A percentile compares a stretch with the other conserved stretches of the same genome.
Conservation (phyloP, 148 eudicot genomes). For the Hydrangea macrophylla region DNA sequence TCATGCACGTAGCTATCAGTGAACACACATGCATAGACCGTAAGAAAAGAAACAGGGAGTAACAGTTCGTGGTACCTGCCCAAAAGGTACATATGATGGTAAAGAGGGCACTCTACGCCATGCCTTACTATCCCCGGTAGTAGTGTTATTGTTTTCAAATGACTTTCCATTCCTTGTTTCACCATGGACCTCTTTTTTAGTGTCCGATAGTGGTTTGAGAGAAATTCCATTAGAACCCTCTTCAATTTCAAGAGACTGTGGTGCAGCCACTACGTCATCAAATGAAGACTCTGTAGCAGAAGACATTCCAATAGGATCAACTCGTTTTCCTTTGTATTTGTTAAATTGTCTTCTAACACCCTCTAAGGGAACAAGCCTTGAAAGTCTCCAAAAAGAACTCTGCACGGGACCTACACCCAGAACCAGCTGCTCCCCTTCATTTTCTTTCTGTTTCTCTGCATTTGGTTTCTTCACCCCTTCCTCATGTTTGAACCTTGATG, state of each 20-base stretch:
- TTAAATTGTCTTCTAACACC: slow-evolving; percentile 60
- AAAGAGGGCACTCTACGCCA: slow-evolving; percentile 87
- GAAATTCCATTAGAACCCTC: slow-evolving; percentile 92
- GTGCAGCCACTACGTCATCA: slow-evolving; percentile 36
- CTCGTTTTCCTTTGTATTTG: slow-evolving; percentile 47
- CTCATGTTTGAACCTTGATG: slow-evolving; percentile 27
- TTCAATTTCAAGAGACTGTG: slow-evolving; percentile 88
- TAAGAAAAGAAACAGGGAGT: slow-evolving; percentile 4
- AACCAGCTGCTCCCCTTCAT: slow-evolving; percentile 79
- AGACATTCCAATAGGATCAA: slow-evolving; percentile 37
- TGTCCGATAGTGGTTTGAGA: slow-evolving; percentile 62
- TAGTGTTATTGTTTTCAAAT: slow-evolving; percentile 37
- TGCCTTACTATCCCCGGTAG: slow-evolving; percentile 38
- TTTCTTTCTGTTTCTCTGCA: slow-evolving; percentile 46
- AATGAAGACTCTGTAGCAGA: slow-evolving; percentile 38
- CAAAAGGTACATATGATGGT: slow-evolving; percentile 97
- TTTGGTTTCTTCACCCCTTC: slow-evolving; percentile 39
- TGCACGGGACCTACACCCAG: slow-evolving; percentile 92
- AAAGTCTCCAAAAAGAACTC: slow-evolving; percentile 93
- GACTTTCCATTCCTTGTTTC: slow-evolving; percentile 36
- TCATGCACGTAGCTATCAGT: neutral
- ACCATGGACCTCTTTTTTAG: slow-evolving; percentile 36
- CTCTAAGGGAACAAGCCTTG: slow-evolving; percentile 88
- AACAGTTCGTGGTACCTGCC: slow-evolving; percentile 55
- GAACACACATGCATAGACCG: neutral